Conservation (phyloP, 2,329 filamentous ascomycete species). For the Sarocladium strictum region DNA sequence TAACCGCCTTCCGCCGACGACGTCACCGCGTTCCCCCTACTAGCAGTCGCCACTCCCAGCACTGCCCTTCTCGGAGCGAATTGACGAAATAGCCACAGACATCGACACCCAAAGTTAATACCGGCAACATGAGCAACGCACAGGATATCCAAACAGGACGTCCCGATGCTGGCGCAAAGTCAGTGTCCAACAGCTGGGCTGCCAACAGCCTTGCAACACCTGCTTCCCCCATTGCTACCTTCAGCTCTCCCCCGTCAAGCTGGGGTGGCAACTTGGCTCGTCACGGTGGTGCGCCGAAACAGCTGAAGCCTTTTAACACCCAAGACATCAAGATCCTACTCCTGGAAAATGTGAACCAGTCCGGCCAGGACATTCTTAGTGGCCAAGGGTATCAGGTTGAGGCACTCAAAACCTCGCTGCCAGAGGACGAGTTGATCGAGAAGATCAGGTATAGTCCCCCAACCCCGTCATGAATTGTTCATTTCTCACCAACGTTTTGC, state of each 20-base stretch:
- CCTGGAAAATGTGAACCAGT: conserved; percentile 92
- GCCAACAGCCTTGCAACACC: conserved; percentile 4
- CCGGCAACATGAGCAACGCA: background rate
- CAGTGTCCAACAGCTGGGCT: conserved; percentile 1
- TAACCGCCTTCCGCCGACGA: too few species aligned
- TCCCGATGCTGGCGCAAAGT: background rate
- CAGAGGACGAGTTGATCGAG: conserved; percentile 90
- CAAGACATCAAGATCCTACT: conserved; percentile 95
- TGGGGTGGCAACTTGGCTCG: conserved; percentile 39
- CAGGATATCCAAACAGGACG: conserved; percentile 6
- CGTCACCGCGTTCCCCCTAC: too few species aligned
- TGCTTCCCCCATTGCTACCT: conserved; percentile 6
- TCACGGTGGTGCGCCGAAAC: conserved; percentile 46
- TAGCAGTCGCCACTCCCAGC: too few species aligned
- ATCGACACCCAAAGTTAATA: too few species aligned
- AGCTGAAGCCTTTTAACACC: conserved; percentile 90
- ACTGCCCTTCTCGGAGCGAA: too few species aligned
- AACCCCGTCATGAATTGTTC: too few species aligned
- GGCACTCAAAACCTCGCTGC: conserved; percentile 77
- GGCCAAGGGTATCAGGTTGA: conserved; percentile 95
- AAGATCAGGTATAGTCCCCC: conserved; percentile 92
- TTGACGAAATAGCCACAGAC: too few species aligned
- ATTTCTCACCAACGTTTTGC: conserved; percentile 15
- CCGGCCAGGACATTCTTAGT: conserved; percentile 75
- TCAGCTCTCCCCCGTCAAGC: conserved; percentile 37